phyloP scores from a whole-genome alignment of 1,284 basidiomycete species.

The Moniliella sp. region DNA sequence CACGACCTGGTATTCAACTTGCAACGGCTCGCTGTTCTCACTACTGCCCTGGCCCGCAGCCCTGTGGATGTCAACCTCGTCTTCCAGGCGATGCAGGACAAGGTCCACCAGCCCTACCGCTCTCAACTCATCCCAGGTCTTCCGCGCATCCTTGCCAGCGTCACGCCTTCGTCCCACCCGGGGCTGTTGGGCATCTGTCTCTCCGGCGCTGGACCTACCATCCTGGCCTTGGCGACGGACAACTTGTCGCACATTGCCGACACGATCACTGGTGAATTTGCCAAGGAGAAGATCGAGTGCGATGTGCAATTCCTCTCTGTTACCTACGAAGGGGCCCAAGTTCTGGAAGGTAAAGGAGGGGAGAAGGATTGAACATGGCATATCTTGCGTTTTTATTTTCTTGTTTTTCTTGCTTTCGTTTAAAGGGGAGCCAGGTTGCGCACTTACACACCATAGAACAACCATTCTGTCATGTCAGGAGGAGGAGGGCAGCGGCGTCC shows the following conservation, averaged over 20 bases:
- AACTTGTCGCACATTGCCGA: conserved; percentile 16
- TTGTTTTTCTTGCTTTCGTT: no score
- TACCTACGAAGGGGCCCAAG: conserved; percentile 16
- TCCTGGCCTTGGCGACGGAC: conserved; percentile 74
- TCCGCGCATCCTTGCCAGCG: conserved; percentile 44
- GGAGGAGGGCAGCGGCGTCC: no score
- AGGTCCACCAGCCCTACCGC: conserved; percentile 88
- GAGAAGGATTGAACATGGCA: no score
- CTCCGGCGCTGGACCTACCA: conserved; percentile 90
- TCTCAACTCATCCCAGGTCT: conserved; percentile 70
- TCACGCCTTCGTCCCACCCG: conserved; percentile 70
- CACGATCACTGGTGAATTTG: conserved; percentile 20
- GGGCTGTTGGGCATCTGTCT: conserved; percentile 89
- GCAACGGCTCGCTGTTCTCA: conserved; percentile 87
- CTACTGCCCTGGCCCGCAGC: conserved; percentile 68
- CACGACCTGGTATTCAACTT: conserved; percentile 93
- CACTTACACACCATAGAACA: no score
- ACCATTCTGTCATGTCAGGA: no score
- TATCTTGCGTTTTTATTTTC: no score
- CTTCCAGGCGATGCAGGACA: conserved; percentile 98
- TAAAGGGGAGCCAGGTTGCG: no score
- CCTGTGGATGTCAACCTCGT: conserved; percentile 83
- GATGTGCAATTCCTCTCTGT: conserved; percentile 20
- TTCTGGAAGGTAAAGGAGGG: background rate
- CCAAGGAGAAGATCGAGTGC: conserved; percentile 18